These are phyloP conservation scores for Podila epigama DNA, from an alignment of 192 early-diverging fungal species.

Conservation along the genomic window DNA sequence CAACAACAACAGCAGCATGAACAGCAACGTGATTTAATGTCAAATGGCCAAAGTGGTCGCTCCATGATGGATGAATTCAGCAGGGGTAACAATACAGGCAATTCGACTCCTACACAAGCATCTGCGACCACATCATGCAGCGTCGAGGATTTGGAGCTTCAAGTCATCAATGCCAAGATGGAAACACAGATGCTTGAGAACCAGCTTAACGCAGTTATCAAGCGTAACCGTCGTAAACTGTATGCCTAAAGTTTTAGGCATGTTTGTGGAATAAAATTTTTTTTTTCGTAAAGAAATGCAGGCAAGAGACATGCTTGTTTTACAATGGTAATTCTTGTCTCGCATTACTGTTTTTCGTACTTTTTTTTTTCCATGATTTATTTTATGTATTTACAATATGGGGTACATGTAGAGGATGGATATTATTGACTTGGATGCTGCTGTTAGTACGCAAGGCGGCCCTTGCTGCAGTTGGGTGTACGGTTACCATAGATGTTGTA, in stretches of 20 bases:
- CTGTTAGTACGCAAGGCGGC: neutral
- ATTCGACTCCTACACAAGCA: neutral
- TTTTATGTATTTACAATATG: no score
- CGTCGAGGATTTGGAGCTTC: slow-evolving; percentile 43
- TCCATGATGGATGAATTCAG: neutral
- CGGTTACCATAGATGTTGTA: neutral
- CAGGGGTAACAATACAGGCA: neutral
- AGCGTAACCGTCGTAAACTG: slow-evolving; percentile 45
- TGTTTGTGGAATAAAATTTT: neutral
- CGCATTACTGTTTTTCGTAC: no score
- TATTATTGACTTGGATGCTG: no score
- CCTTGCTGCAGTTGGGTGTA: slow-evolving; percentile 22
- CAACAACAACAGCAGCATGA: slow-evolving; percentile 8
- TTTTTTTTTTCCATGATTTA: no score
- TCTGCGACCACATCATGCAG: slow-evolving; percentile 2
- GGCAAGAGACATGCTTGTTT: neutral
- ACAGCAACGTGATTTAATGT: neutral
- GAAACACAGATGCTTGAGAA: slow-evolving; percentile 48
- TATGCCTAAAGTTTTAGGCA: slow-evolving; percentile 14
- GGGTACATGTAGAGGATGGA: no score
- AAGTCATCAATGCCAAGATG: slow-evolving; percentile 50
- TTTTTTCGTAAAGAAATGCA: neutral
- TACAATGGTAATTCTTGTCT: no score
- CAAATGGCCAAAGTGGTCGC: neutral
- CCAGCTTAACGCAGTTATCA: slow-evolving; percentile 45